Conservation (phyloP, 257 asterid genomes). For the Solanum corneliomulleri region DNA sequence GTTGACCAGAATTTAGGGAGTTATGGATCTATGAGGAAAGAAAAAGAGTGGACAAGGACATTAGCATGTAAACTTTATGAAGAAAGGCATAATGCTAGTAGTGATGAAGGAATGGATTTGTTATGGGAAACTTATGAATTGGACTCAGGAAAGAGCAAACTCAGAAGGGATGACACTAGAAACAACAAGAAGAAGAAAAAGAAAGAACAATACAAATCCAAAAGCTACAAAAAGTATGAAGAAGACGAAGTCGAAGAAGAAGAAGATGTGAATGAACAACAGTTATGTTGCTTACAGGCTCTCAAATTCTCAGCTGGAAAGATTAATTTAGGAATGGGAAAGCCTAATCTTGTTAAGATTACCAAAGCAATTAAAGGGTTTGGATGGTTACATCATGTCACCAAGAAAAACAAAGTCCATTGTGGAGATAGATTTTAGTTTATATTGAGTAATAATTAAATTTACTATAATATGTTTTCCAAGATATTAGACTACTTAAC, state of each 20-base stretch:
- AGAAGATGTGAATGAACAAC: conserved; percentile 21
- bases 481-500: not conserved
- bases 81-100: conserved; percentile 40
- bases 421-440: conserved; percentile 28
- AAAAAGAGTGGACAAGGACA: conserved; percentile 79
- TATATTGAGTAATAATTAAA: too few species aligned
- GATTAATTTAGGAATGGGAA: conserved; percentile 70
- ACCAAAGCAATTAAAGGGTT: conserved; percentile 74
- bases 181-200: conserved; percentile 9
- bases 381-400: conserved; percentile 67
- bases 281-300: conserved; percentile 72
- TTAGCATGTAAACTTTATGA: conserved; percentile 74
- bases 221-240: not conserved
- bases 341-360: conserved; percentile 60
- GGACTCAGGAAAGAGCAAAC: conserved; percentile 10
- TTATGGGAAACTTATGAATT: conserved; percentile 75
- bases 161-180: not conserved
- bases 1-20: conserved; percentile 10
- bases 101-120: conserved; percentile 79
- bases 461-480: not conserved
- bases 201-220: not conserved
- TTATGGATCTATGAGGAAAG: conserved; percentile 67
- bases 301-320: conserved; percentile 67
- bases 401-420: conserved; percentile 74
- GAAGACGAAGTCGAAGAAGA: not conserved